Evolutionary conservation across 2,329 filamentous ascomycete genomes (phyloP).

Genomic region (Claviceps africana): DNA sequence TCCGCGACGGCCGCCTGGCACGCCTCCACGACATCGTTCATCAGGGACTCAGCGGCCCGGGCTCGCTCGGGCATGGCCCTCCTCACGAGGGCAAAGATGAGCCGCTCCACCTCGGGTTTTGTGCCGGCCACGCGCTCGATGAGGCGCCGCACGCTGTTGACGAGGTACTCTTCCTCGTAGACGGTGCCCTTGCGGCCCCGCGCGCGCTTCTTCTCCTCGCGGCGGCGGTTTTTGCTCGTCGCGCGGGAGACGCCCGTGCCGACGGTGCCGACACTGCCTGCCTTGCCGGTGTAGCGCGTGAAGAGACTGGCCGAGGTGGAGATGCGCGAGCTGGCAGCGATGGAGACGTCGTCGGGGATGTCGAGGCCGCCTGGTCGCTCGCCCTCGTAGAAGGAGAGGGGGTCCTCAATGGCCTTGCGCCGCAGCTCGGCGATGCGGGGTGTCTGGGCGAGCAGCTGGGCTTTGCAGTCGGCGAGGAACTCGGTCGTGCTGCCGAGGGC

Average conservation of each 20-base stretch:
- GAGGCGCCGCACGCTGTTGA: constrained; percentile 72
- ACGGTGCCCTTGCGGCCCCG: constrained; percentile 91
- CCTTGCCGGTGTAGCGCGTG: constrained; percentile 74
- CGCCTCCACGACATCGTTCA: constrained; percentile 58
- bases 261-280: constrained; percentile 47
- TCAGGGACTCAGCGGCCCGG: constrained; percentile 57
- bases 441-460: constrained; percentile 70
- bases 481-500: constrained; percentile 73
- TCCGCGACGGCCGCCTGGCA: constrained; percentile 55
- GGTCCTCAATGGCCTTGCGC: constrained; percentile 67
- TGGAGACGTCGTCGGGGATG: constrained; percentile 80
- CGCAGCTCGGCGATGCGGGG: constrained; percentile 76
- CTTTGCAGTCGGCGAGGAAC: constrained; percentile 83
- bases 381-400: constrained; percentile 77
- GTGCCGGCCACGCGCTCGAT: constrained; percentile 68
- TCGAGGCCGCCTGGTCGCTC: constrained; percentile 51
- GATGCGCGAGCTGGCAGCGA: constrained; percentile 68
- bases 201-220: constrained; percentile 91
- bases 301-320: constrained; percentile 80
- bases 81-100: constrained; percentile 65
- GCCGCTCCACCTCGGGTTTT: constrained; percentile 54
- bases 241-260: constrained; percentile 62
- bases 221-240: constrained; percentile 73
- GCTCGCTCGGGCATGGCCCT: constrained; percentile 81
- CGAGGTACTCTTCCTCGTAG: constrained; percentile 94